Evolutionary conservation across 345 rosid species (phyloP).

Genomic region (Raphanus sativus): DNA sequence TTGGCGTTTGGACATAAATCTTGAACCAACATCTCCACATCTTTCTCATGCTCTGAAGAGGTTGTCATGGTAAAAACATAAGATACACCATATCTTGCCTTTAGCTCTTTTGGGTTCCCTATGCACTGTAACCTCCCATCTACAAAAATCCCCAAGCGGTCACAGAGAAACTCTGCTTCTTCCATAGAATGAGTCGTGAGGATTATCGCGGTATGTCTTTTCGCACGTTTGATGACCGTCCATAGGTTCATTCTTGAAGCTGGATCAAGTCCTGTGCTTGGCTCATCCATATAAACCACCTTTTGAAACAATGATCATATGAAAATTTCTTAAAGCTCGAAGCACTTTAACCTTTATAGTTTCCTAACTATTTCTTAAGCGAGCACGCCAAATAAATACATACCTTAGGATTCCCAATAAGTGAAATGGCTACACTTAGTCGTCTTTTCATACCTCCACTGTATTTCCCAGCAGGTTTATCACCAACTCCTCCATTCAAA

Average conservation of each 20-base stretch:
- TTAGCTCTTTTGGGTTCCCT: slow-evolving; percentile 84
- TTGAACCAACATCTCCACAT: slow-evolving; percentile 64
- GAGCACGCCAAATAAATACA: not conserved
- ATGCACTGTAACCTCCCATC: slow-evolving; percentile 86
- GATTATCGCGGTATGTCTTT: slow-evolving; percentile 66
- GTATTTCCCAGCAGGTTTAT: slow-evolving; percentile 81
- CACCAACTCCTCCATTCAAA: slow-evolving; percentile 71
- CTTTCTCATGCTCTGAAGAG: slow-evolving; percentile 51
- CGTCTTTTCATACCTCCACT: slow-evolving; percentile 99
- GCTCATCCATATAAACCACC: slow-evolving; percentile 99
- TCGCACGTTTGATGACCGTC: slow-evolving; percentile 83
- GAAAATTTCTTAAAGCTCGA: not conserved
- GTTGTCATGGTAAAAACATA: slow-evolving; percentile 86
- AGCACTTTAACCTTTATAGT: not conserved
- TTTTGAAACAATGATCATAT: slow-evolving; percentile 18
- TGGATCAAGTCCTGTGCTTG: slow-evolving; percentile 96
- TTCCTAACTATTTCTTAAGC: not conserved
- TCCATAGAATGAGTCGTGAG: slow-evolving; percentile 98
- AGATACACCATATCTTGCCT: slow-evolving; percentile 80
- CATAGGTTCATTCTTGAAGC: slow-evolving; percentile 85
- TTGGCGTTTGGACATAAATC: slow-evolving; percentile 60
- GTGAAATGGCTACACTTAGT: slow-evolving; percentile 90
- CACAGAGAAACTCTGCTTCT: slow-evolving; percentile 92
- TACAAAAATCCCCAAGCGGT: slow-evolving; percentile 81
- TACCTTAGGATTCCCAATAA: slow-evolving; percentile 89